phyloP scores from a whole-genome alignment of 1,284 basidiomycete genomes.

The Ceratobasidium sp. region DNA sequence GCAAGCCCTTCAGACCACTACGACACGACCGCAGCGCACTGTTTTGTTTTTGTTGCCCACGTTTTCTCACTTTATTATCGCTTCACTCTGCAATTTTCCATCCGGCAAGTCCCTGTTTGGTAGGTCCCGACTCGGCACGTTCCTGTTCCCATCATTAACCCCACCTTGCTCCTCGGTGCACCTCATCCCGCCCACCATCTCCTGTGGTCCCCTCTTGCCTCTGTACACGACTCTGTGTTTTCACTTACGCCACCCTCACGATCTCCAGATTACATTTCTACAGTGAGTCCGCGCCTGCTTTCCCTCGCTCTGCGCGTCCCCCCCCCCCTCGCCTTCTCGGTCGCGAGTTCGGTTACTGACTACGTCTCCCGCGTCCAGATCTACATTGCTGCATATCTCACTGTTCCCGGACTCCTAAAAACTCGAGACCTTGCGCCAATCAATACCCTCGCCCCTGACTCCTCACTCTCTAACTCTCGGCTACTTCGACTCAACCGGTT shows the following conservation, averaged over 20 bases:
- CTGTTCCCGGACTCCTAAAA: conserved; percentile 10
- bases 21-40: conserved; percentile 40
- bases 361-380: conserved; percentile 6
- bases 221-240: conserved; percentile 25
- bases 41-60: conserved; percentile 32
- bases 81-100: conserved; percentile 37
- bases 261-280: conserved; percentile 26
- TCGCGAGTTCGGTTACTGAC: not conserved
- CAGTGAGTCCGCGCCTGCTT: conserved; percentile 19
- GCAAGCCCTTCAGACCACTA: conserved; percentile 29
- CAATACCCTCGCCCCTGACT: conserved; percentile 17
- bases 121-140: conserved; percentile 42
- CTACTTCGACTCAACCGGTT: conserved; percentile 26
- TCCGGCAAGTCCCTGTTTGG: conserved; percentile 41
- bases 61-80: conserved; percentile 36
- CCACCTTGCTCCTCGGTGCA: conserved; percentile 27
- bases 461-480: conserved; percentile 21
- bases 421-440: conserved; percentile 13
- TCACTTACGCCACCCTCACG: conserved; percentile 36
- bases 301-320: not conserved
- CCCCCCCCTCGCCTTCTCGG: not conserved
- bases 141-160: conserved; percentile 44
- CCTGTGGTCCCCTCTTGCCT: not conserved
- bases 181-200: conserved; percentile 37
- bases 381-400: conserved; percentile 20